These are phyloP conservation scores for Cryphonectria japonica DNA, from an alignment of 2,329 filamentous ascomycete genomes.

Conservation along the genomic window DNA sequence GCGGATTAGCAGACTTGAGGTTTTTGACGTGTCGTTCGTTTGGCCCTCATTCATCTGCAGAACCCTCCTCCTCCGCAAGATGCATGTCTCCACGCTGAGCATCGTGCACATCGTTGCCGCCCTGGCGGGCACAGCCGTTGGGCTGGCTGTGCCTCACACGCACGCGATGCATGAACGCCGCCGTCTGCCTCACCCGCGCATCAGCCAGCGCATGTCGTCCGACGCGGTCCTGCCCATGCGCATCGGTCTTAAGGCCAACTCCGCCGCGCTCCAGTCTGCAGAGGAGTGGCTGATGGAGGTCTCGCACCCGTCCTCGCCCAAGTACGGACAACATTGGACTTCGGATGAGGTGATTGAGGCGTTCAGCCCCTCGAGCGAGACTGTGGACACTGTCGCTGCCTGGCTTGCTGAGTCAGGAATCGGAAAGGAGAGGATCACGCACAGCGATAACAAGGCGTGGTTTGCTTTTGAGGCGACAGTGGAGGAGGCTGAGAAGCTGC, in stretches of 20 bases:
- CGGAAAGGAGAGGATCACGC: slow-evolving; percentile 12
- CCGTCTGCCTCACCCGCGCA: slow-evolving; percentile 16
- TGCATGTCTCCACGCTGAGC: slow-evolving; percentile 14
- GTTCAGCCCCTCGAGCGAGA: slow-evolving; percentile 41
- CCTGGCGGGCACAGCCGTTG: slow-evolving; percentile 16
- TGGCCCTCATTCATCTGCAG: neutral
- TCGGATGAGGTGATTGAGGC: slow-evolving; percentile 42
- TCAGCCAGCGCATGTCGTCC: slow-evolving; percentile 21
- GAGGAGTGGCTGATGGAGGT: slow-evolving; percentile 27
- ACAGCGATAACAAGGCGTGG: slow-evolving; percentile 31
- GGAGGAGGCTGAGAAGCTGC: slow-evolving; percentile 34
- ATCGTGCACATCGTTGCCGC: slow-evolving; percentile 17
- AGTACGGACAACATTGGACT: slow-evolving; percentile 40
- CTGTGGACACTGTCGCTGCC: slow-evolving; percentile 38
- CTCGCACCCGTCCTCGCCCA: slow-evolving; percentile 19
- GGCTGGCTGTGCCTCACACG: slow-evolving; percentile 17
- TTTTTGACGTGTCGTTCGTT: neutral
- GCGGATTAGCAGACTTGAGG: neutral
- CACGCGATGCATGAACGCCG: slow-evolving; percentile 23
- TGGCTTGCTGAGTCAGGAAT: slow-evolving; percentile 43
- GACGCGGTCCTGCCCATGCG: slow-evolving; percentile 20
- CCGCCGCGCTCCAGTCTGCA: slow-evolving; percentile 16
- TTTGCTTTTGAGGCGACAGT: slow-evolving; percentile 36
- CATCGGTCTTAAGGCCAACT: slow-evolving; percentile 20
- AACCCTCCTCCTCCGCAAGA: neutral